Evolutionary conservation across 805 yeast genomes (phyloP).

Genomic region (Saccharomycopsis schoenii): DNA sequence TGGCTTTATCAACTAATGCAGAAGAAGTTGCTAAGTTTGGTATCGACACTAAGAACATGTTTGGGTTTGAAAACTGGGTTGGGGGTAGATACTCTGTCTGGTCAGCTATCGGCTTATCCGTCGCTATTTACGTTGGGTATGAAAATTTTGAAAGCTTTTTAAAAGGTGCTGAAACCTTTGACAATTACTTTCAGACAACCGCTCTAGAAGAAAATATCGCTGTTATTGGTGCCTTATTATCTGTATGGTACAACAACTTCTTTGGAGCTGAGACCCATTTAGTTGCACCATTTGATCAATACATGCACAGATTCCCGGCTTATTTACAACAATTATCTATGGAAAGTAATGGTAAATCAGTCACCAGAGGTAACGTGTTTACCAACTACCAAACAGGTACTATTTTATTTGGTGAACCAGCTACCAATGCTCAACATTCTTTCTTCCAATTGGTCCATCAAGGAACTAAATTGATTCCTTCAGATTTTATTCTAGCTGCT

Average conservation of each 20-base stretch:
- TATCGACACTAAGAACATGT: constrained; percentile 96
- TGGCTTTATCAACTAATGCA: constrained; percentile 91
- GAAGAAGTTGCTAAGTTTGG: constrained; percentile 89
- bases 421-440: constrained; percentile 97
- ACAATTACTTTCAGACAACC: constrained; percentile 75
- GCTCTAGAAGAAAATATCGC: constrained; percentile 92
- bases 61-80: constrained; percentile 97
- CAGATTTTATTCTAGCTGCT: constrained; percentile 95
- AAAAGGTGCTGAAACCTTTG: constrained; percentile 97
- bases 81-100: constrained; percentile 99
- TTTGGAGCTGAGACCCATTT: constrained; percentile 96
- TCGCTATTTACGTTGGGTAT: constrained; percentile 89
- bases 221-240: constrained; percentile 80
- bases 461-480: constrained; percentile 95
- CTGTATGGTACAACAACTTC: constrained; percentile 98
- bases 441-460: constrained; percentile 99
- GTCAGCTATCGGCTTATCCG: constrained; percentile 97
- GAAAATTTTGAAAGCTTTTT: constrained; percentile 88
- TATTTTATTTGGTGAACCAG: constrained; percentile 95
- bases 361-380: constrained; percentile 83
- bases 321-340: constrained; percentile 96
- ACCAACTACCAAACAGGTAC: constrained; percentile 95
- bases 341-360: constrained; percentile 99
- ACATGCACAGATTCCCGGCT: constrained; percentile 98
- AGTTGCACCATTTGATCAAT: constrained; percentile 98